These are phyloP conservation scores for Cladosporium sphaerospermum DNA, from an alignment of 2,329 filamentous ascomycete species.

Conservation along the genomic window DNA sequence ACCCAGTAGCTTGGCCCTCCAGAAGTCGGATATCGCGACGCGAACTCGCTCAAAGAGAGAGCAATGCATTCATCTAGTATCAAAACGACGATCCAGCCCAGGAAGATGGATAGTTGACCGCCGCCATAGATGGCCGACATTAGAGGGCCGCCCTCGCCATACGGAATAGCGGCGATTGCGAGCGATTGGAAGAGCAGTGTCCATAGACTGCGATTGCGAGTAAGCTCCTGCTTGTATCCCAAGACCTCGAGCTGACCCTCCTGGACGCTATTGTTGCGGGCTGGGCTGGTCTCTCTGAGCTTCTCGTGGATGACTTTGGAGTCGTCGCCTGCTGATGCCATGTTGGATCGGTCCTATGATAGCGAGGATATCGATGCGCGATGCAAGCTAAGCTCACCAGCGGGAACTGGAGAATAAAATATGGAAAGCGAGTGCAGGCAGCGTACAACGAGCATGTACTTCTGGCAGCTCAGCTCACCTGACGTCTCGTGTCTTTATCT, in stretches of 20 bases:
- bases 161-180: constrained; percentile 56
- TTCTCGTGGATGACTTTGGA: background rate
- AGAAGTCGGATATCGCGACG: constrained; percentile 67
- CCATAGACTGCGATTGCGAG: constrained; percentile 53
- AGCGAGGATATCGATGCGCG: too few relatives aligned
- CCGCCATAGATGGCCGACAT: constrained; percentile 52
- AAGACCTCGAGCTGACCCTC: constrained; percentile 37
- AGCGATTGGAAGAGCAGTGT: constrained; percentile 57
- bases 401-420: too few relatives aligned
- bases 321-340: background rate
- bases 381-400: too few relatives aligned
- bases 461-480: too few relatives aligned
- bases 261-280: constrained; percentile 15
- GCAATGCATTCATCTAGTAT: constrained; percentile 65
- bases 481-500: too few relatives aligned
- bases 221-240: constrained; percentile 54
- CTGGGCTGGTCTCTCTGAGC: background rate
- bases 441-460: too few relatives aligned
- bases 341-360: too few relatives aligned
- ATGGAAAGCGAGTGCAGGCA: too few relatives aligned
- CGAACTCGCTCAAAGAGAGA: constrained; percentile 64
- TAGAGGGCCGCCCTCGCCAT: constrained; percentile 51
- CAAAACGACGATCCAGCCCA: constrained; percentile 64
- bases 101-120: constrained; percentile 63
- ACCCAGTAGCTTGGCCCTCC: constrained; percentile 73